Base-by-base conservation (phyloP, 202 grass and related monocot species). In the Bolboschoenoplectus hybrid region DNA sequence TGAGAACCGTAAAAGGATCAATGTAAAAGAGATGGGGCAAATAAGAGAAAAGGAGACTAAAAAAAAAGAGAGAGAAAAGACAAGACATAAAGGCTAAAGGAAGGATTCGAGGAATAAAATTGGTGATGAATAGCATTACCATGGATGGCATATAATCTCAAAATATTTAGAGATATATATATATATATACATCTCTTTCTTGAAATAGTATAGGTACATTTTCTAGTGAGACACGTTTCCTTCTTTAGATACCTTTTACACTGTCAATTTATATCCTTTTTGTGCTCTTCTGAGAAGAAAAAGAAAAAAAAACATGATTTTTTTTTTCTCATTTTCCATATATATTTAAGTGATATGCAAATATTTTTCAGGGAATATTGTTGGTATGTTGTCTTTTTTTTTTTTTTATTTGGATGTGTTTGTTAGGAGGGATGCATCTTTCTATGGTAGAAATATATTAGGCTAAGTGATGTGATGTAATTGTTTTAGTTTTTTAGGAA, bases 61-160 rank as follows among this genome's bases (percentile, higher is more conserved):
- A 81, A 82, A 12, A 67, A 83, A n/a, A 45, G 55, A 67, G 56
- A 40, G 7, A 61, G 16, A 64, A 82, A 35, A 39, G 62, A 83
- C 49, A 84, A 70, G 81, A 71, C 81, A 84, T 68, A 71, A 84
- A 84, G 81, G 10, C 34, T 20, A 53, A 70, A 68, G 26, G 26
- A 26, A 61, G 43, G 50, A 77, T 84, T 84, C 20, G 64, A 84
- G 63, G 63, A 84, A 84, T 84, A 84, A 84, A 84, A 46, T 39
- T 70, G 45, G 41, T 39, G 64, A 70, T 57, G 50, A 70, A 84
- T 20, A 71, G 65, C 82, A 57, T 69, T 70, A 52, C 46, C n/a
- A 56, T 41, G 34, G 14, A 67, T 20, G 81, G 81, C 20, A 69
- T 83, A 83, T 69, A 69, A 83, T 83, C 81, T 83, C 45, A 50